These are phyloP conservation scores for Calamus simplicifolius DNA, from an alignment of 176 grass and related monocot species.

Conservation along the genomic window DNA sequence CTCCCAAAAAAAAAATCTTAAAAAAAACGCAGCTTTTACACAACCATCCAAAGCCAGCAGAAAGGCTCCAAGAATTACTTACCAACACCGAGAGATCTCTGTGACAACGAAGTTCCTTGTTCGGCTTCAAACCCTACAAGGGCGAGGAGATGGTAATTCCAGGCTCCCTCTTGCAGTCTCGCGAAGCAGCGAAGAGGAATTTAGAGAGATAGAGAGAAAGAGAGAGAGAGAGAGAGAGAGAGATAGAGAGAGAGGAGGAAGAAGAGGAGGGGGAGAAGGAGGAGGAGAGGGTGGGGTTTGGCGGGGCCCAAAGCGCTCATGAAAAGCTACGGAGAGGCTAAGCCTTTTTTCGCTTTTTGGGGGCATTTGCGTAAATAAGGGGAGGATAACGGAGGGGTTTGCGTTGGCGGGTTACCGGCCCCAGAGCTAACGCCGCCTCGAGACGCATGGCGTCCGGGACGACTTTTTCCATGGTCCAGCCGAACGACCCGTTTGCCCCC, in stretches of 20 bases:
- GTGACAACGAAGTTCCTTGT: too few relatives aligned
- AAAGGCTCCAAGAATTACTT: too few relatives aligned
- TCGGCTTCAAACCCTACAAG: too few relatives aligned
- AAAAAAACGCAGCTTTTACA: too few relatives aligned
- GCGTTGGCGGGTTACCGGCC: not conserved
- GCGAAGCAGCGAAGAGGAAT: not conserved
- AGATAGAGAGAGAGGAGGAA: too few relatives aligned
- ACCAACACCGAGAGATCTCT: too few relatives aligned
- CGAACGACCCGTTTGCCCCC: conserved; percentile 6
- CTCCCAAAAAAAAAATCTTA: too few relatives aligned
- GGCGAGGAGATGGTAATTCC: too few relatives aligned
- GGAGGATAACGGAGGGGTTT: conserved; percentile 17
- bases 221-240: not conserved
- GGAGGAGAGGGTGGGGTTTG: conserved; percentile 35
- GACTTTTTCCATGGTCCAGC: not conserved
- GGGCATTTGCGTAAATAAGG: conserved; percentile 26
- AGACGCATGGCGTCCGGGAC: not conserved
- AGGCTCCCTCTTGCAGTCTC: not conserved
- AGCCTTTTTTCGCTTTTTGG: conserved; percentile 62
- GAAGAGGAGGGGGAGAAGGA: not conserved
- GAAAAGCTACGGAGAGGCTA: conserved; percentile 14
- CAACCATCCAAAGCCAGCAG: too few relatives aligned
- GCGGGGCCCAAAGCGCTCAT: conserved; percentile 22
- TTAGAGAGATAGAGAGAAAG: not conserved
- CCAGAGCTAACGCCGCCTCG: not conserved